Conservation (phyloP, 2,329 filamentous ascomycete genomes). For the Fusarium coffeatum region DNA sequence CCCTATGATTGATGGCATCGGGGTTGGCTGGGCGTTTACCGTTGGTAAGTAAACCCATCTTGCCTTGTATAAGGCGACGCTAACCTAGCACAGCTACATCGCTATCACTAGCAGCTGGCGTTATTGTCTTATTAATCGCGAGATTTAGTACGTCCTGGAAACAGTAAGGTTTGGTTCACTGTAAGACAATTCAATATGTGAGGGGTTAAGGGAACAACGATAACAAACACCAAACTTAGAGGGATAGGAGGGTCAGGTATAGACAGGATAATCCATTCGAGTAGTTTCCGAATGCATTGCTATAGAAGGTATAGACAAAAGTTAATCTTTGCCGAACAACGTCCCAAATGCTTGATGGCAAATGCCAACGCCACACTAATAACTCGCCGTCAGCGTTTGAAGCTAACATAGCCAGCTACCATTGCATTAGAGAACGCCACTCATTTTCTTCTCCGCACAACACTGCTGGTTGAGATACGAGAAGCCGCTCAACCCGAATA, state of each 20-base stretch:
- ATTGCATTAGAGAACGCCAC: neutral
- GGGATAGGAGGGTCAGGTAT: neutral
- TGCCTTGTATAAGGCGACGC: rapidly evolving
- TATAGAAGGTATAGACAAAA: conserved; percentile 23
- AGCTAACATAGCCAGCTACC: neutral
- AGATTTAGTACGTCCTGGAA: conserved; percentile 39
- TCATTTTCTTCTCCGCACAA: neutral
- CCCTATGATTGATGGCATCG: conserved; percentile 41
- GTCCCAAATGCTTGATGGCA: neutral
- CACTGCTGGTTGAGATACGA: neutral
- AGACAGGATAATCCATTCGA: neutral
- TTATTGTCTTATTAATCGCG: conserved; percentile 35
- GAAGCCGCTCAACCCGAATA: neutral
- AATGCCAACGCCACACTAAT: neutral
- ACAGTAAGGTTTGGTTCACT: neutral
- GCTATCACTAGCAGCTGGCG: conserved; percentile 20
- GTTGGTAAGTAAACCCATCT: conserved; percentile 27
- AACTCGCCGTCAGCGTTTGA: neutral
- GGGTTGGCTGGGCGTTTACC: conserved; percentile 45
- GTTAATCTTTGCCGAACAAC: neutral
- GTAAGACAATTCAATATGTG: neutral
- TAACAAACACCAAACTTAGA: no score
- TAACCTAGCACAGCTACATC: conserved; percentile 23
- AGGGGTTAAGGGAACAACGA: neutral
- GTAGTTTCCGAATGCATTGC: neutral